A percentile compares a stretch with the other conserved stretches of the same genome.
Evolutionary conservation across 2,329 filamentous ascomycete genomes (phyloP).

Genomic region (Colletotrichum australisinense): DNA sequence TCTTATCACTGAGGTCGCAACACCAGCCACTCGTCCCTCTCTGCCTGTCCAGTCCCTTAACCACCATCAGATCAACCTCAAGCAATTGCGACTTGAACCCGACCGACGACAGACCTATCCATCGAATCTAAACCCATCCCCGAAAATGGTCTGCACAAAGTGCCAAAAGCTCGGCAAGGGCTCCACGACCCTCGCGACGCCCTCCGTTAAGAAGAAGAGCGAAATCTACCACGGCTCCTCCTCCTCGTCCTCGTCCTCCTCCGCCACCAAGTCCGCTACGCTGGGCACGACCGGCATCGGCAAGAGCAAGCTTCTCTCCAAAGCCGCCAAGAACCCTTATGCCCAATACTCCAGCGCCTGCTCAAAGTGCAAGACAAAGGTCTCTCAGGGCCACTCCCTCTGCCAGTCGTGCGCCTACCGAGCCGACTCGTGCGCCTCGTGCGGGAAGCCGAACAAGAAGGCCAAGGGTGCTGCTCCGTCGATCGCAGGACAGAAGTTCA

Average conservation of each 20-base stretch:
- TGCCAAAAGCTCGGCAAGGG: conserved; percentile 71
- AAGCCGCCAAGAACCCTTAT: conserved; percentile 74
- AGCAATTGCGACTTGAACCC: neutral
- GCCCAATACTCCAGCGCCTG: conserved; percentile 72
- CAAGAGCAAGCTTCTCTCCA: conserved; percentile 75
- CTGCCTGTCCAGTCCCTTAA: neutral
- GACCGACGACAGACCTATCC: neutral
- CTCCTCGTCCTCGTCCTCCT: conserved; percentile 52
- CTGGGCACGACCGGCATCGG: conserved; percentile 68
- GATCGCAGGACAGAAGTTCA: conserved; percentile 71
- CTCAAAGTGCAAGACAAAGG: conserved; percentile 71
- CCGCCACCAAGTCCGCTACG: conserved; percentile 56
- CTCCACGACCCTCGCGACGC: conserved; percentile 69
- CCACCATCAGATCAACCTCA: neutral
- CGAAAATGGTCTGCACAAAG: conserved; percentile 71
- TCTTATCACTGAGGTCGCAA: neutral
- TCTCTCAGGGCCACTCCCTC: conserved; percentile 69
- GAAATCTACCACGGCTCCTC: conserved; percentile 75
- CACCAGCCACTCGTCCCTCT: neutral
- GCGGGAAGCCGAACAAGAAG: conserved; percentile 69
- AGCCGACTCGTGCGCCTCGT: conserved; percentile 71
- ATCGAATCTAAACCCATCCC: neutral
- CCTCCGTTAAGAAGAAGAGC: conserved; percentile 74
- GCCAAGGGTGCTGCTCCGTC: conserved; percentile 61
- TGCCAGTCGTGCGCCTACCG: conserved; percentile 74